These are phyloP conservation scores for Sesbania bispinosa DNA, from an alignment of 306 rosid genomes.

Conservation along the genomic window DNA sequence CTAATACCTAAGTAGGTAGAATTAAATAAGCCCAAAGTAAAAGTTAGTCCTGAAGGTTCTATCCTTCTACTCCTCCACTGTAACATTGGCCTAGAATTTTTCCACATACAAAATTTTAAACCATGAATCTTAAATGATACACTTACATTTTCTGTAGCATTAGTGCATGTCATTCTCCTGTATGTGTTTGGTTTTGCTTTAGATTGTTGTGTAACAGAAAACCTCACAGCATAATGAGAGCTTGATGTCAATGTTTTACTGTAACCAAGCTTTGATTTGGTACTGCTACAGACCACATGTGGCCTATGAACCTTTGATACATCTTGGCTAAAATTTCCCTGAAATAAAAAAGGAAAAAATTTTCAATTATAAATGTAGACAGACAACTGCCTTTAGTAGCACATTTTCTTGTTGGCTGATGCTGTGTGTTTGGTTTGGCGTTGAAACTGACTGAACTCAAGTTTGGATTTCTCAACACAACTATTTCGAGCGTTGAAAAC, in stretches of 20 bases:
- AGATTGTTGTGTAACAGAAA: constrained; percentile 32
- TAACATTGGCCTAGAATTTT: not conserved
- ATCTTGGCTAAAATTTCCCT: constrained; percentile 33
- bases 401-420: not conserved
- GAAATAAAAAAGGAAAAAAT: not conserved
- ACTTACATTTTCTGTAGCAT: constrained; percentile 47
- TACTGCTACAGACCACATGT: constrained; percentile 18
- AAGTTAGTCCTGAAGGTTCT: not conserved
- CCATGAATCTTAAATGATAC: not conserved
- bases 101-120: constrained; percentile 3
- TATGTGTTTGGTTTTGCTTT: constrained; percentile 31
- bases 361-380: no score
- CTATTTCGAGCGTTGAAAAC: no score
- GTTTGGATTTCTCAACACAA: no score
- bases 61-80: not conserved
- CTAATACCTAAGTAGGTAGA: not conserved
- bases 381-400: no score
- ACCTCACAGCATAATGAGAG: constrained; percentile 30
- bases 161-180: constrained; percentile 52
- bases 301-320: constrained; percentile 22
- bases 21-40: not conserved
- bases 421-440: no score
- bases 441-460: no score
- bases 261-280: constrained; percentile 21
- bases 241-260: constrained; percentile 32